Evolutionary conservation across 345 rosid species (phyloP), one percentile per base, ranked within the genome.

Genomic region (Populus deltoides): DNA sequence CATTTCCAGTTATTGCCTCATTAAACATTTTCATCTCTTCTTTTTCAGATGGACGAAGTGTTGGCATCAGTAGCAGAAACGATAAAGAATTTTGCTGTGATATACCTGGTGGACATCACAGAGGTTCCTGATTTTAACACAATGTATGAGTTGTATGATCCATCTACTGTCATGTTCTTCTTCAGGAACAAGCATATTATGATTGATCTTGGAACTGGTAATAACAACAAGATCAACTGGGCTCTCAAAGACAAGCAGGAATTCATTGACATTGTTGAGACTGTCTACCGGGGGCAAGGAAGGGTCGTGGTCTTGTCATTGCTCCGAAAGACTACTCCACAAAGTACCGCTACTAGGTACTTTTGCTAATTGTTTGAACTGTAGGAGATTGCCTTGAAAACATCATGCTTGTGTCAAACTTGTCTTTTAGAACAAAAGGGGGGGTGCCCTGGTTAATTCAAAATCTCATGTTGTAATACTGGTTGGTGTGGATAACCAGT

Each of bases 281-380:
- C 98, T 0, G 93, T 92, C 8, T 96, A 90, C 74, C 92, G 98
- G 1, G 97, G 11, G 99, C 97, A 22, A 87, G 97, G 80, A 96
- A 92, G 61, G 97, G 97, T n/a, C 97, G 99, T 53, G 94, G 99
- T 81, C 86, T 92, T 17, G 99, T 96, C 66, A 96, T 91, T 85
- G 99, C 99, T 77, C 97, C 97, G 0, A 96, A 96, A 80, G 98
- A 96, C 81, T 95, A 95, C 87, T 95, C 99, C 63, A 95, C 98
- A 75, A 93, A 93, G 80, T 96, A 93, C 83, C 94, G 98, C 70
- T 96, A 96, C 87, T 93, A 79, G 36, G 18, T 63, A 3, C 18
- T 41, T 11, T 8, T 8, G 57, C 12, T 6, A 66, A 25, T 71
- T 25, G 22, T 20, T 55, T 39, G 70, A 73, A 74, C 66, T 71